Evolutionary conservation across 192 early-diverging fungal species (phyloP).

Genomic region (Chytriomyces hyalinus): DNA sequence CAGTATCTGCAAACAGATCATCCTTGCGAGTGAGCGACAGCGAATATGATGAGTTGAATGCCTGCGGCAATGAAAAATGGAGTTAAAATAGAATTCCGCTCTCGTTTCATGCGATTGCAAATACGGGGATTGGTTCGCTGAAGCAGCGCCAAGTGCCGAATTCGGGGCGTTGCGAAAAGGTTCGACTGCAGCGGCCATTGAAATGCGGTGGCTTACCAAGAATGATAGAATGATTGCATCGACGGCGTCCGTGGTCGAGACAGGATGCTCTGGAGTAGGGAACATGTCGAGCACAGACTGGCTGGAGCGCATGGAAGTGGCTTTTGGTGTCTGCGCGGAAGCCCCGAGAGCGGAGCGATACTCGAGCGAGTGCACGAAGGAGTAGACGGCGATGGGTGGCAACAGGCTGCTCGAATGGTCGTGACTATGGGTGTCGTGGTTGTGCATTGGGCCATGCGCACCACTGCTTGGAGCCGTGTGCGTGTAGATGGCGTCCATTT

Average conservation of each 20-base stretch:
- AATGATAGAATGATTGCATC: conserved; percentile 24
- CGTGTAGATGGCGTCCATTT: too few relatives aligned
- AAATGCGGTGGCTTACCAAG: conserved; percentile 2
- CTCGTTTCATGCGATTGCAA: too few relatives aligned
- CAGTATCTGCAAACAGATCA: conserved; percentile 21
- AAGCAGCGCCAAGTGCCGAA: too few relatives aligned
- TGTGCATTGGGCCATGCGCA: too few relatives aligned
- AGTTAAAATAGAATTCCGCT: too few relatives aligned
- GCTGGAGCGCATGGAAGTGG: too few relatives aligned
- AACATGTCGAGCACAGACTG: too few relatives aligned
- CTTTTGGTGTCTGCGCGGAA: neutral
- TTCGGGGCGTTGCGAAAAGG: neutral
- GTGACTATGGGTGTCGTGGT: conserved; percentile 2
- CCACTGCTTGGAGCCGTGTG: too few relatives aligned
- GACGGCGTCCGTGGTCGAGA: conserved; percentile 16
- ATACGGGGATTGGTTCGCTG: too few relatives aligned
- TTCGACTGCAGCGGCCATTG: neutral
- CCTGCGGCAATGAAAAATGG: neutral
- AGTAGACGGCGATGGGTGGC: conserved; percentile 23
- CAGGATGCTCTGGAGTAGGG: neutral
- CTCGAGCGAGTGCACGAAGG: conserved; percentile 16
- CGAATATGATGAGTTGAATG: conserved; percentile 27
- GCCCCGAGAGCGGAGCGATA: neutral
- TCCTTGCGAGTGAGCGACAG: neutral
- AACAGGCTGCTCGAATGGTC: neutral